These are phyloP conservation scores for Penicillium cinerascens DNA, from an alignment of 495 filamentous ascomycete species.

Conservation along the genomic window DNA sequence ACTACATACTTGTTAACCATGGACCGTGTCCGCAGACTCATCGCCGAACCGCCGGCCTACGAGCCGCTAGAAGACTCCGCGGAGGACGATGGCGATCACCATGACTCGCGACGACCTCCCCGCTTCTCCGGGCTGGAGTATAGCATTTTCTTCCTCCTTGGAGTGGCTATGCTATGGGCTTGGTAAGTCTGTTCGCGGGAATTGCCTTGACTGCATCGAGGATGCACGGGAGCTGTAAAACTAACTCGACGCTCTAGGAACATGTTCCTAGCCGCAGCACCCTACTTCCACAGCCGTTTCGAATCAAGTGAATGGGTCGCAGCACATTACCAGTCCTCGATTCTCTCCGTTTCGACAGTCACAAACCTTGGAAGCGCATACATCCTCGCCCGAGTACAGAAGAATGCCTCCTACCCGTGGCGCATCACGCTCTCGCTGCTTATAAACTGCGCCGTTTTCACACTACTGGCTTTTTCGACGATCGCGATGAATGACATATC, in stretches of 20 bases:
- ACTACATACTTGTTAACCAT: slow-evolving; percentile 19
- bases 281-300: slow-evolving; percentile 89
- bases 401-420: slow-evolving; percentile 74
- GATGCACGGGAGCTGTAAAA: background rate
- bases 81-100: slow-evolving; percentile 25
- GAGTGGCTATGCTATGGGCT: slow-evolving; percentile 93
- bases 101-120: slow-evolving; percentile 12
- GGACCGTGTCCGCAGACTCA: slow-evolving; percentile 47
- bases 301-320: slow-evolving; percentile 60
- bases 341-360: slow-evolving; percentile 78
- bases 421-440: slow-evolving; percentile 72
- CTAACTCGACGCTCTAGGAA: slow-evolving; percentile 57
- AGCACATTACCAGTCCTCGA: slow-evolving; percentile 79
- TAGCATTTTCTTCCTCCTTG: slow-evolving; percentile 77
- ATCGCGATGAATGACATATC: slow-evolving; percentile 57
- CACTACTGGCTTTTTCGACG: slow-evolving; percentile 77
- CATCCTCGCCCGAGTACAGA: slow-evolving; percentile 73
- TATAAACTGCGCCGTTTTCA: slow-evolving; percentile 69
- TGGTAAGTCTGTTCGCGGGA: too few species aligned
- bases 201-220: background rate
- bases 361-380: slow-evolving; percentile 73
- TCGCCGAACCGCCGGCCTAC: slow-evolving; percentile 51
- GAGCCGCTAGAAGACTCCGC: slow-evolving; percentile 51
- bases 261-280: slow-evolving; percentile 94
- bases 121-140: slow-evolving; percentile 82